phyloP scores from a whole-genome alignment of 2,329 filamentous ascomycete genomes.

The Triangularia verruculosa region DNA sequence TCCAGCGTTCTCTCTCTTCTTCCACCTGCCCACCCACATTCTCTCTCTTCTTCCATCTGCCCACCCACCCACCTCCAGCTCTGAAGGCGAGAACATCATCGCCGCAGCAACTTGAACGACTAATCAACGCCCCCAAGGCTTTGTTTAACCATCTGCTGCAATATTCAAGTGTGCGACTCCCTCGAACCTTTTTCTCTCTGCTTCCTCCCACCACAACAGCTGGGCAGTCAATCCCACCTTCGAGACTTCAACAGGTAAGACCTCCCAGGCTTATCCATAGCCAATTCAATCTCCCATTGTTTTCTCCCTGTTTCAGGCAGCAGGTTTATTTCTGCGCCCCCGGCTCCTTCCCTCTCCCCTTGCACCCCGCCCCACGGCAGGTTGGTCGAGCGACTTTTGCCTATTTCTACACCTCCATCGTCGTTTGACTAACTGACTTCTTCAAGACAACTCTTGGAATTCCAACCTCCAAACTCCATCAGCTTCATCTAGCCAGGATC shows the following conservation, averaged over 20 bases:
- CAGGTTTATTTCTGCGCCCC: neutral
- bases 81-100: neutral
- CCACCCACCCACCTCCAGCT: neutral
- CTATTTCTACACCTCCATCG: neutral
- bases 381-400: neutral
- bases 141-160: neutral
- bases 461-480: neutral
- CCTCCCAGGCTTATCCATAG: neutral
- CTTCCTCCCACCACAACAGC: neutral
- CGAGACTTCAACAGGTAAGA: neutral
- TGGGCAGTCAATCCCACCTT: neutral
- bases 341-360: neutral
- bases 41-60: neutral
- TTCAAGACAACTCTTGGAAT: neutral
- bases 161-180: neutral
- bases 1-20: neutral
- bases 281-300: neutral
- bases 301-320: neutral
- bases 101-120: neutral
- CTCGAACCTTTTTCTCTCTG: neutral
- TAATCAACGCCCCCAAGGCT: neutral
- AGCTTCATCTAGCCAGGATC: neutral
- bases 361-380: neutral
- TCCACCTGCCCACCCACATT: too few relatives aligned
- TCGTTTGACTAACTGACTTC: neutral